Conservation (phyloP, 345 rosid genomes). For the Linum lewisii region DNA sequence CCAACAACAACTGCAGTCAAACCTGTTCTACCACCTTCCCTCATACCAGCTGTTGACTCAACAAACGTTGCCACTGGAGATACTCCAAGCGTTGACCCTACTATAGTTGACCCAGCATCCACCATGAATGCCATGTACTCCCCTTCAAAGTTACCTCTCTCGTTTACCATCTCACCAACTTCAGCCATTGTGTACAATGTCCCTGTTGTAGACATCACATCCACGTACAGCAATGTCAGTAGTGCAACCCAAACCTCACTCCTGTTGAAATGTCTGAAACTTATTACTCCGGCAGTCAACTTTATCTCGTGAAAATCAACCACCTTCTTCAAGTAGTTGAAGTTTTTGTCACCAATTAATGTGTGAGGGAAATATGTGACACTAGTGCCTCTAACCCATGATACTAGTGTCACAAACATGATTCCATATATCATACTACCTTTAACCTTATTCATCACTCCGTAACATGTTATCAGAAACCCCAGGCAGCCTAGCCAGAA, state of each 20-base stretch:
- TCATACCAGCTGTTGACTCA: conserved; percentile 79
- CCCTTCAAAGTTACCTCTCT: conserved; percentile 62
- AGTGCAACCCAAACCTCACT: conserved; percentile 70
- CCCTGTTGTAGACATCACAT: conserved; percentile 65
- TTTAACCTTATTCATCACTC: conserved; percentile 57
- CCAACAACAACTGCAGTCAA: conserved; percentile 62
- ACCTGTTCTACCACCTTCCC: conserved; percentile 90
- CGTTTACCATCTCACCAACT: conserved; percentile 55
- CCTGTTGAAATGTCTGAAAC: conserved; percentile 44
- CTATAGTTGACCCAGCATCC: conserved; percentile 66
- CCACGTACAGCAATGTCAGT: conserved; percentile 53
- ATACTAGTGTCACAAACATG: conserved; percentile 50
- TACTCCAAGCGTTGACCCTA: conserved; percentile 62
- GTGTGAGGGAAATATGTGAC: conserved; percentile 62
- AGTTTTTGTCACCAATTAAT: conserved; percentile 46
- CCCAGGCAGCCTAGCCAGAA: conserved; percentile 72
- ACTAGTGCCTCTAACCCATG: conserved; percentile 75
- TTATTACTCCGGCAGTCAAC: conserved; percentile 62
- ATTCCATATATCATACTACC: conserved; percentile 86
- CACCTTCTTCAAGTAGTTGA: conserved; percentile 51
- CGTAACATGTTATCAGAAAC: conserved; percentile 52
- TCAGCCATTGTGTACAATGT: conserved; percentile 78
- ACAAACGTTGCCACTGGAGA: conserved; percentile 54
- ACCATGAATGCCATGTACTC: conserved; percentile 70
- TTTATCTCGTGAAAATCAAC: conserved; percentile 64